Evolutionary conservation across 129 eudicot species (phyloP).

Genomic region (Flaveria sonorensis): DNA sequence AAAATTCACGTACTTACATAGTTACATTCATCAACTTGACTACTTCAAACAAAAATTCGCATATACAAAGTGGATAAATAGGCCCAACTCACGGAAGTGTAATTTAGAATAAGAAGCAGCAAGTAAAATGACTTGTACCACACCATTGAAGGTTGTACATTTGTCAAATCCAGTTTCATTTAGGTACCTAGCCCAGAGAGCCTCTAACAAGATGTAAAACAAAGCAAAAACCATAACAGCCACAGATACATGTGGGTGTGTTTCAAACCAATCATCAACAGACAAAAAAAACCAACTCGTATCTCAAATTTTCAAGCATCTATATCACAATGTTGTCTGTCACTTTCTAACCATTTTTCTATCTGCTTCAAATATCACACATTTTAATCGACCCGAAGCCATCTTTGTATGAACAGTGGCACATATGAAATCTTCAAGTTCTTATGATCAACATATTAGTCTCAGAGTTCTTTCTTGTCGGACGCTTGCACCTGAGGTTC

Average conservation of each 20-base stretch:
- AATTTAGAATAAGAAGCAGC: not conserved
- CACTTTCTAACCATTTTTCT: conserved; percentile 16
- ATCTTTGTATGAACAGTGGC: conserved; percentile 21
- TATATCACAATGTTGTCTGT: conserved; percentile 15
- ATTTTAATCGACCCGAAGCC: not conserved
- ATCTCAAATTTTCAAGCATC: conserved; percentile 15
- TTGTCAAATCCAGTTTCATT: not conserved
- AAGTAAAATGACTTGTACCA: conserved; percentile 3
- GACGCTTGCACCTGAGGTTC: conserved; percentile 41
- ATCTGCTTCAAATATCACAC: conserved; percentile 2
- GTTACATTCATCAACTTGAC: not conserved
- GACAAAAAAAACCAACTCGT: conserved; percentile 3
- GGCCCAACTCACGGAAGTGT: not conserved
- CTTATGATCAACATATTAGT: not conserved
- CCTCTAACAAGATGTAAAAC: not conserved
- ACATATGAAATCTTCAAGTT: not conserved
- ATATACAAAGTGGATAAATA: not conserved
- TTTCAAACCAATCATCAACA: not conserved
- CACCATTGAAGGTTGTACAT: not conserved
- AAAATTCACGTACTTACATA: not conserved
- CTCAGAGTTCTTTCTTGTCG: conserved; percentile 52
- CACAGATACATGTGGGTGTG: not conserved
- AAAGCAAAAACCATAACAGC: not conserved
- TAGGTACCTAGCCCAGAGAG: not conserved
- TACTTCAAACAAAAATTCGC: not conserved